Conservation (phyloP, 2,329 filamentous ascomycete species). For the Amauroascus niger region DNA sequence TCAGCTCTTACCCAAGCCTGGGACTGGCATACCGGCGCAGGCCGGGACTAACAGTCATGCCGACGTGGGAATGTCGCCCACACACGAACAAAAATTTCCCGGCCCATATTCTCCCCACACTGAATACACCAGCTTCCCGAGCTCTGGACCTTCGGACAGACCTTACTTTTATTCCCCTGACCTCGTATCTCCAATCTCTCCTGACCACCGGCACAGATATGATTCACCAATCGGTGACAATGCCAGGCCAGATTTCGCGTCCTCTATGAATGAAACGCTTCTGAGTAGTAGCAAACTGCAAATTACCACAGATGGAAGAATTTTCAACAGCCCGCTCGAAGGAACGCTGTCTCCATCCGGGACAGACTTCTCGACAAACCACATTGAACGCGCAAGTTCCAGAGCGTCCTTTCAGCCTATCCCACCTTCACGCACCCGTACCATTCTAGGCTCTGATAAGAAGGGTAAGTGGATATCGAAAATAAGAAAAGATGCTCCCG, state of each 20-base stretch:
- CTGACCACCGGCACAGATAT: conserved; percentile 2
- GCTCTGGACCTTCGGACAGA: conserved; percentile 4
- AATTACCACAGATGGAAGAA: conserved; percentile 1
- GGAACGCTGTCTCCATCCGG: background rate
- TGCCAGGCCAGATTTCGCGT: conserved; percentile 2
- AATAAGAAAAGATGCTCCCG: conserved; percentile 7
- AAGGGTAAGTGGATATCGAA: conserved; percentile 7
- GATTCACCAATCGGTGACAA: conserved; percentile 7
- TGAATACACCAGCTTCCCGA: conserved; percentile 1
- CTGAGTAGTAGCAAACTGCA: background rate
- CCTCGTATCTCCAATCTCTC: conserved; percentile 14
- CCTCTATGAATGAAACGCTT: conserved; percentile 13
- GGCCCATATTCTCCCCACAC: background rate
- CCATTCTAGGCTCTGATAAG: conserved; percentile 4
- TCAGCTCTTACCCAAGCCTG: conserved; percentile 10
- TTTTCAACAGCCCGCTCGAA: background rate
- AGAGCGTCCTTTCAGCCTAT: conserved; percentile 4
- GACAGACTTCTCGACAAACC: background rate
- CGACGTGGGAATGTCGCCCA: background rate
- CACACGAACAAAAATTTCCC: background rate
- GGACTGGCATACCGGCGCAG: background rate
- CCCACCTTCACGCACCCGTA: conserved; percentile 1
- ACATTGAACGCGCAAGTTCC: conserved; percentile 1
- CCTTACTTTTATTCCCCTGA: conserved; percentile 2
- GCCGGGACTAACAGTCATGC: background rate